Evolutionary conservation across 1,139 yeast species (phyloP), one percentile per base, ranked within the genome.

Genomic region (Dujonia santamariae): DNA sequence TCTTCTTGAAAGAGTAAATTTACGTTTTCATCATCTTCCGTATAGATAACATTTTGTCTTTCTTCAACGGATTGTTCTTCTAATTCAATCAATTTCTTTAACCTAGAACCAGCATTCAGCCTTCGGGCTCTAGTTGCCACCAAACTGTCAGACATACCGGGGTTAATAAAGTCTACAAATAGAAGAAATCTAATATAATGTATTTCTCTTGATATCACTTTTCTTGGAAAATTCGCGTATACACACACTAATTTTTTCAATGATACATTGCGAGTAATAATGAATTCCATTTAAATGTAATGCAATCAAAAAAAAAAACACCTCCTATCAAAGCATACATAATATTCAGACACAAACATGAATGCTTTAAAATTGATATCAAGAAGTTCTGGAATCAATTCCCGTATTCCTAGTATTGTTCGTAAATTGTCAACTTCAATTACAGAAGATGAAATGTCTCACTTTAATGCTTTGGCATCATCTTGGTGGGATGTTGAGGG

Each of bases 401-500:
- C n/a, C n/a, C n/a, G n/a, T n/a, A n/a, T n/a, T n/a, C n/a, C n/a
- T n/a, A n/a, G n/a, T n/a, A 26, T 24, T 19, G 16, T 12, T 19
- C n/a, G 8, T 18, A 50, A 53, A 36, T 38, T 46, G 32, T n/a
- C n/a, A n/a, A 71, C 78, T 1, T 52, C 67, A 3, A 59, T 66
- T 4, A 56, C 64, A 3, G 54, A 44, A 9, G 61, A 60, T 2
- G 97, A 92, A 56, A 67, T 81, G 54, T 58, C 72, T 12, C 98
- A 94, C 58, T 92, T 92, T 60, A 80, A 85, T 47, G 77, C 80
- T 23, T 66, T 92, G 34, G 98, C 99, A 1, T 72, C 83, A 11
- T 62, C 86, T 17, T 92, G 98, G 99, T 92, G 99, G 98, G 96
- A 94, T 51, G 81, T 85, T 13, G 65, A 81, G 44, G 98, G 98